Base-by-base conservation (phyloP, 129 eudicot genomes). In the Ambrosia trifida region DNA sequence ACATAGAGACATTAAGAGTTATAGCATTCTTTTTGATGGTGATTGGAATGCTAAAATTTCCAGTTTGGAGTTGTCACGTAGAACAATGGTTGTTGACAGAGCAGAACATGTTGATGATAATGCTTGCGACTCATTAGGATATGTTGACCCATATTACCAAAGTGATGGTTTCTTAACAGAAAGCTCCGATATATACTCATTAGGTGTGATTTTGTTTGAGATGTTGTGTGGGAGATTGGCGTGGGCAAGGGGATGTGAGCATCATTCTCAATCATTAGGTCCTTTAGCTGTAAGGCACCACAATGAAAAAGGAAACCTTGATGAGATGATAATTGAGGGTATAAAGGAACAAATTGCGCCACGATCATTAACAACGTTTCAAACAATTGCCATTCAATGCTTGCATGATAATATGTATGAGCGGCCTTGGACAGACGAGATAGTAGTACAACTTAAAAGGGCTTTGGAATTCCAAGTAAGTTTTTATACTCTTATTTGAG, bases 11-110 rank as follows among this genome's bases (percentile, higher is more conserved):
- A 4, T 69, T 5, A 68, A 49, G 38, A 33, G 60, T 11, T 14
- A 20, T 2, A 68, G 16, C 59, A 68, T 68, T 47, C 24, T 68
- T 30, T n/a, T 68, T 11, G 40, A 33, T 33, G 50, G 11, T 16
- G 1, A 18, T 4, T 69, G 64, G 74, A 43, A 51, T 7, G 74
- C 74, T 13, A 69, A 69, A 52, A 32, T 69, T 53, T 69, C 49
- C 9, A 41, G 52, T 33, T 51, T 69, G 28, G 74, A 43, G 35
- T 8, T 53, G 12, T 52, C 61, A n/a, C 51, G 7, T 4, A 49
- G 13, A 49, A 1, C 19, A 49, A 49, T 6, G 18, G 54, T 49
- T 2, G 17, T 7, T 52, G 58, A 52, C 0, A 17, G 30, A 17
- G 58, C 30, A 7, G 58, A 52, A 6, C 30, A 52, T 18, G 10